phyloP scores from a whole-genome alignment of 768 basidiomycete genomes.

The Trametes cubensis region DNA sequence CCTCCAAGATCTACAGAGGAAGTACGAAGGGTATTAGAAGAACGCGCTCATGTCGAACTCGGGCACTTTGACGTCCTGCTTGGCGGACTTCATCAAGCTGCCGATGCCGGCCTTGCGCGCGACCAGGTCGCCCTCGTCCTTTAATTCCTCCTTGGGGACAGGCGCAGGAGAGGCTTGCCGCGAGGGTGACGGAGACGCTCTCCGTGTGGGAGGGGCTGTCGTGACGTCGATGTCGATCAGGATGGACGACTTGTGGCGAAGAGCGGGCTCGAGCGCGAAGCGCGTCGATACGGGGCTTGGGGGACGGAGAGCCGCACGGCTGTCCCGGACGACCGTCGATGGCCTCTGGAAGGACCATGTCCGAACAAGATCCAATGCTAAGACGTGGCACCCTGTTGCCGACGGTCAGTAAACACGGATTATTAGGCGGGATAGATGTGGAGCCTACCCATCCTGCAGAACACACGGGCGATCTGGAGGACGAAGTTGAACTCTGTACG shows the following conservation, averaged over 20 bases:
- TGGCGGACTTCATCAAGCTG: constrained; percentile 87
- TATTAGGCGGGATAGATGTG: no score
- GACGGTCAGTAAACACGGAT: neutral
- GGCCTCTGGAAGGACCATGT: constrained; percentile 93
- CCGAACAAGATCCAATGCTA: constrained; percentile 88
- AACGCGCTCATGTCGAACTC: constrained; percentile 90
- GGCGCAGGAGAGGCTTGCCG: constrained; percentile 17
- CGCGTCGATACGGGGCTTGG: constrained; percentile 49
- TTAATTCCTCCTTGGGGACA: constrained; percentile 16
- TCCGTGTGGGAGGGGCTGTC: constrained; percentile 59
- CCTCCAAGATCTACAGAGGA: neutral
- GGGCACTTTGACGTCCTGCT: constrained; percentile 80
- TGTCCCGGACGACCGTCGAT: constrained; percentile 41
- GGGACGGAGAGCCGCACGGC: constrained; percentile 34
- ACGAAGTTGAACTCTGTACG: constrained; percentile 94
- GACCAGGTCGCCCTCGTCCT: constrained; percentile 60
- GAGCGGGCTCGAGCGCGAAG: constrained; percentile 53
- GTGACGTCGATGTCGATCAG: constrained; percentile 88
- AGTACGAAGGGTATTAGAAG: constrained; percentile 40
- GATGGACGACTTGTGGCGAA: constrained; percentile 71
- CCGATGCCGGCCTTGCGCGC: constrained; percentile 77
- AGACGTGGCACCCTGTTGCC: constrained; percentile 78
- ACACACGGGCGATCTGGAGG: constrained; percentile 89
- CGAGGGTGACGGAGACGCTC: constrained; percentile 49
- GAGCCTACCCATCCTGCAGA: constrained; percentile 87